Evolutionary conservation across 2,329 filamentous ascomycete genomes (phyloP).

Genomic region (Aspergillus novofumigatus): DNA sequence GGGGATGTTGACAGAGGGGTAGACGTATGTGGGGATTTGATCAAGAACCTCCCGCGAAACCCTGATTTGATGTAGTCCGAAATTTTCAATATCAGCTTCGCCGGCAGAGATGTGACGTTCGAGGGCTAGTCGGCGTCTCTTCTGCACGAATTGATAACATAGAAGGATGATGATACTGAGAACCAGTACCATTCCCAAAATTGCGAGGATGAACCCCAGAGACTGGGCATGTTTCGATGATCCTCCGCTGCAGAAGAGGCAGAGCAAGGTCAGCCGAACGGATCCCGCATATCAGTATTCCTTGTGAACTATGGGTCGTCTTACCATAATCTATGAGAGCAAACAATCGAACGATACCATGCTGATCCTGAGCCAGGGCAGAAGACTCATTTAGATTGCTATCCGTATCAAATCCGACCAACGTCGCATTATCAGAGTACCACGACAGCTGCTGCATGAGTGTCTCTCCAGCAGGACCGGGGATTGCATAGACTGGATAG

Average conservation of each 20-base stretch:
- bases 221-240: conserved; percentile 52
- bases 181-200: conserved; percentile 71
- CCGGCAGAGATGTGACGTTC: conserved; percentile 68
- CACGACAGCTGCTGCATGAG: conserved; percentile 68
- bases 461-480: conserved; percentile 60
- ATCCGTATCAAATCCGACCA: conserved; percentile 33
- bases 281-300: neutral
- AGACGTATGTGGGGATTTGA: conserved; percentile 73
- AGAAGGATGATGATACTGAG: conserved; percentile 63
- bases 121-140: conserved; percentile 63
- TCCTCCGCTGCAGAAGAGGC: neutral
- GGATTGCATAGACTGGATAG: conserved; percentile 80
- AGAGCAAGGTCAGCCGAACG: neutral
- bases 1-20: conserved; percentile 43
- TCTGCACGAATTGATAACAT: conserved; percentile 73
- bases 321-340: conserved; percentile 46
- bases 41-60: conserved; percentile 70
- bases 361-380: conserved; percentile 1
- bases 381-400: neutral
- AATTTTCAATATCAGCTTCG: conserved; percentile 78
- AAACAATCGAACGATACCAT: conserved; percentile 41
- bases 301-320: conserved; percentile 30
- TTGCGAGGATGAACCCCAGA: conserved; percentile 80
- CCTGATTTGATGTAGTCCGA: conserved; percentile 77
- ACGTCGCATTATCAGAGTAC: conserved; percentile 72